Conservation (phyloP, 257 asterid genomes). For the Petrea volubilis region DNA sequence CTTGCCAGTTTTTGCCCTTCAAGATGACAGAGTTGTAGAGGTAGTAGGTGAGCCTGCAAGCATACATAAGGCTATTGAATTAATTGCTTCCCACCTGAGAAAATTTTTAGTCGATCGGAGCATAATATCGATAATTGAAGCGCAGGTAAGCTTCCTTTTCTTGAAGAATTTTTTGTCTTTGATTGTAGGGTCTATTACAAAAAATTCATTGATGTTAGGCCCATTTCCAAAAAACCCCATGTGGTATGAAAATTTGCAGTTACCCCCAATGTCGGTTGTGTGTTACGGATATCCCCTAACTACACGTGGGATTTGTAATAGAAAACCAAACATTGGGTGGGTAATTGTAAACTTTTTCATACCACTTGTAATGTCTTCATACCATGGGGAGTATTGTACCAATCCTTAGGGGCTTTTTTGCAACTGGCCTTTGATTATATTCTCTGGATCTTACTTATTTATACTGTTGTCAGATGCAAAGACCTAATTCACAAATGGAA, state of each 20-base stretch:
- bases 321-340: too few species aligned
- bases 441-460: neutral
- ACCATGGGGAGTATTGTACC: too few species aligned
- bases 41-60: slow-evolving; percentile 79
- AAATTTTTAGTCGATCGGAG: slow-evolving; percentile 89
- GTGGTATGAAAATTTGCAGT: too few species aligned
- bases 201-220: too few species aligned
- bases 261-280: too few species aligned
- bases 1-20: slow-evolving; percentile 76
- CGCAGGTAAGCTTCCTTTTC: slow-evolving; percentile 61
- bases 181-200: too few species aligned
- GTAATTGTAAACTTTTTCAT: too few species aligned
- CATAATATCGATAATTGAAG: slow-evolving; percentile 69
- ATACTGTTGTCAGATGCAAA: slow-evolving; percentile 57
- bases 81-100: slow-evolving; percentile 79
- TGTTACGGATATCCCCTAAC: too few species aligned
- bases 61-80: slow-evolving; percentile 76
- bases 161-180: neutral
- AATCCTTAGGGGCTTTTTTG: too few species aligned
- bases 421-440: neutral
- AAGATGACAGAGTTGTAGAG: slow-evolving; percentile 91
- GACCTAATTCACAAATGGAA: slow-evolving; percentile 57
- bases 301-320: too few species aligned
- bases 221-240: too few species aligned
- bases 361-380: too few species aligned